These are phyloP conservation scores for Endoconidiophora laricicola DNA, from an alignment of 2,329 filamentous ascomycete species.

Conservation along the genomic window DNA sequence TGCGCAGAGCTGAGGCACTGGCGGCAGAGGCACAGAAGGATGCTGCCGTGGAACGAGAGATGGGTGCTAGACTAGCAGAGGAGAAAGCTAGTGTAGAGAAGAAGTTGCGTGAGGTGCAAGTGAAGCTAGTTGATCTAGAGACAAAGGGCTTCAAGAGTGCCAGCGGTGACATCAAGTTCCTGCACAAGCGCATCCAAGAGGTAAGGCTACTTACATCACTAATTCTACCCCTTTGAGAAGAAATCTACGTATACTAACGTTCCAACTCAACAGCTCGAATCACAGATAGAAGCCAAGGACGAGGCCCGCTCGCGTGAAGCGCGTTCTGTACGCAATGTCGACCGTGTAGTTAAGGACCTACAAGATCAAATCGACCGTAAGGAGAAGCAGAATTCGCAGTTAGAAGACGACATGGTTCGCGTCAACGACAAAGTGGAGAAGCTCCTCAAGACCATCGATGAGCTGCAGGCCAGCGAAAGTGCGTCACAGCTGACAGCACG, in stretches of 20 bases:
- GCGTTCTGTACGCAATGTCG: constrained; percentile 77
- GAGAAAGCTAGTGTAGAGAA: constrained; percentile 86
- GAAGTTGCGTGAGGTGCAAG: constrained; percentile 73
- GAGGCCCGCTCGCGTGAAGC: constrained; percentile 63
- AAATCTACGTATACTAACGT: constrained; percentile 16
- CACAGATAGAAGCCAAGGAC: constrained; percentile 70
- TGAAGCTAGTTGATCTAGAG: constrained; percentile 80
- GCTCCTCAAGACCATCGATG: constrained; percentile 79
- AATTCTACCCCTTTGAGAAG: background rate
- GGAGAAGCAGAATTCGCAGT: constrained; percentile 68
- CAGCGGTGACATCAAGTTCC: constrained; percentile 86
- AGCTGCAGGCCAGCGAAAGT: constrained; percentile 78
- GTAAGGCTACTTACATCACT: constrained; percentile 34
- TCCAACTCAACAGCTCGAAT: constrained; percentile 51
- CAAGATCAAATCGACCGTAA: constrained; percentile 84
- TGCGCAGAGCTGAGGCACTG: constrained; percentile 81
- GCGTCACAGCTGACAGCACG: constrained; percentile 64
- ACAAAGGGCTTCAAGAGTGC: constrained; percentile 92
- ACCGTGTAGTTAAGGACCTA: constrained; percentile 84
- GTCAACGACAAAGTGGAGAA: constrained; percentile 83
- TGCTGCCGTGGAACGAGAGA: constrained; percentile 69
- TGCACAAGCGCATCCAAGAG: constrained; percentile 89
- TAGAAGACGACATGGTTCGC: constrained; percentile 69
- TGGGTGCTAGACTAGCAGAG: constrained; percentile 64
- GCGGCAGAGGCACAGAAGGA: constrained; percentile 86